phyloP scores from a whole-genome alignment of 257 asterid species.

The Linaria vulgaris region DNA sequence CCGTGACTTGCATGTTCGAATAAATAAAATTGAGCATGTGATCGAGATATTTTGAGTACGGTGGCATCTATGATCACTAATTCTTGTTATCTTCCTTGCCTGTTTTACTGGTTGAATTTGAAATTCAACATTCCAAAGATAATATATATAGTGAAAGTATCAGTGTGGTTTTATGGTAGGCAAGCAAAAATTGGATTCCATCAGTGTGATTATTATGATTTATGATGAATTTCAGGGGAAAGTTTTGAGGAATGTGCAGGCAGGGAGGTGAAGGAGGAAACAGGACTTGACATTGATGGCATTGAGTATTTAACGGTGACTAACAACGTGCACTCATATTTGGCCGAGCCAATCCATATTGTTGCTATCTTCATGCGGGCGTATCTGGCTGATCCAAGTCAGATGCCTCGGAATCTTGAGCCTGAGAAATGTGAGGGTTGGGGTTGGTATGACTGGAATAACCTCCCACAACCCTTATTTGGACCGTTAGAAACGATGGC shows the following conservation, averaged over 20 bases:
- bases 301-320: constrained; percentile 44
- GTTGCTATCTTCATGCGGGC: constrained; percentile 61
- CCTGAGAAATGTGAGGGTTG: constrained; percentile 81
- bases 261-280: constrained; percentile 74
- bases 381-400: constrained; percentile 33
- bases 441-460: constrained; percentile 73
- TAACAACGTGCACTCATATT: constrained; percentile 38
- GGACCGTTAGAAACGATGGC: constrained; percentile 40
- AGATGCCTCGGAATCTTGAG: constrained; percentile 51
- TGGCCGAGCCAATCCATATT: constrained; percentile 40
- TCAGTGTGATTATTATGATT: too few species aligned
- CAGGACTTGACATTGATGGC: constrained; percentile 48
- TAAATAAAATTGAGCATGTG: too few species aligned
- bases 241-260: constrained; percentile 66
- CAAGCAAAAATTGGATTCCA: background rate
- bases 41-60: too few species aligned
- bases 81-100: too few species aligned
- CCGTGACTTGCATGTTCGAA: too few species aligned
- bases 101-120: too few species aligned
- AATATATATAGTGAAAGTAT: too few species aligned
- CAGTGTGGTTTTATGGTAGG: background rate
- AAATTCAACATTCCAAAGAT: too few species aligned
- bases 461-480: constrained; percentile 69
- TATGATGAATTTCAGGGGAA: constrained; percentile 41
- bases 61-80: too few species aligned